Evolutionary conservation across 352 stramenopile species (phyloP), one percentile per base, ranked within the genome.

Genomic region (Phytophthora sojae): DNA sequence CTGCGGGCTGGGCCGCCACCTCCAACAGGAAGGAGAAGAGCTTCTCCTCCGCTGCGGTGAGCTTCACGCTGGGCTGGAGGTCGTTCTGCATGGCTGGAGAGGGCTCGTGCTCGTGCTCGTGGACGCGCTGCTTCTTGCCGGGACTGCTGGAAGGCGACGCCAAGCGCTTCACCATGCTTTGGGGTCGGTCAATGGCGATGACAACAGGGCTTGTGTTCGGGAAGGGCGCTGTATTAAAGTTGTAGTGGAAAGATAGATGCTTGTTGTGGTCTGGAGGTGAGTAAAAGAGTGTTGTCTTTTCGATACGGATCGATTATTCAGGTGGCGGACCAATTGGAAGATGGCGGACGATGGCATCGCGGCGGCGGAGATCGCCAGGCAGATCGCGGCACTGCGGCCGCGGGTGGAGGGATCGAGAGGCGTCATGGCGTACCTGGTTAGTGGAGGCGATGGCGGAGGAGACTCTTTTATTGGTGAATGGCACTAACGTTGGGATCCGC

Each of bases 1-100:
- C 76, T 21, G 67, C 64, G 45, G 83, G 82, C 35, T 91, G 82
- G 23, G 82, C 76, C 26, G 82, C 83, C 25, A 94, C 85, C 7
- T 88, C 70, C 61, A 86, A 54, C 23, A 95, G 64, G 47, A 91
- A 89, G 9, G 71, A 62, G 63, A 94, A 94, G 29, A 95, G 78
- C 64, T 88, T 71, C 14, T 79, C 57, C 71, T 94, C 86, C 2
- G 75, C 52, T 25, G 61, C 11, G 14, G 81, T 92, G 14, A 94
- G 79, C 17, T 52, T 66, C 26, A 81, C 58, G 14, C 39, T 61
- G 35, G 52, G n/a, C 54, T 64, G 37, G 7, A 76, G 23, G 4
- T 39, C 52, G 53, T 50, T 71, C 32, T 19, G 23, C 59, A 70
- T 68, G 12, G 29, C 14, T 56, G 37, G n/a, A 4, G 5, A 3